Evolutionary conservation across 2,329 filamentous ascomycete genomes (phyloP), one percentile per base, ranked within the genome.

Genomic region (Botryotinia calthae): DNA sequence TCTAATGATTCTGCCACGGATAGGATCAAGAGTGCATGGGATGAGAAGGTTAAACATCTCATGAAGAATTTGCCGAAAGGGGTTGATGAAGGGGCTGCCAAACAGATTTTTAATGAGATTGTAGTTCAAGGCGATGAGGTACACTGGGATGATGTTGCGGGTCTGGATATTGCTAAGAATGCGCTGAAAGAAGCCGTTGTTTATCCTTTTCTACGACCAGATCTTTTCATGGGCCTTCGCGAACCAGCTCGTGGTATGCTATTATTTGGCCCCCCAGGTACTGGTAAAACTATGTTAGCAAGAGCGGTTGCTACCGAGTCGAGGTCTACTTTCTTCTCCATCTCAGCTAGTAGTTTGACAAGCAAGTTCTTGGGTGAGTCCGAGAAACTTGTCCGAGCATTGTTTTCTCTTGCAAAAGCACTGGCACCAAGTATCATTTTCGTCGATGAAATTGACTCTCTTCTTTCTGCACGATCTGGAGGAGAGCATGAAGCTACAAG

Each of bases 241-340:
- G 96, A 99, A 80, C 96, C 96, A 31, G 95, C 96, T 22, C 87
- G 94, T 73, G 96, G 96, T 9, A 98, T 99, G 93, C 86, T 99
- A 1, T 86, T 99, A 1, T 99, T 99, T 80, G 96, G 96, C 0
- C 96, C 96, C 1, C 96, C 96, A 0, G 96, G 96, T n/a, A 99
- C 96, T 0, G 96, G 96, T 70, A 99, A 99, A 82, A 99, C 96
- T 0, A 99, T 99, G 96, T 85, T 99, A 54, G 96, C 96, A 16
- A 89, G 96, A 76, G 94, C 94, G 14, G 95, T 98, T 0, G 96
- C 96, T 1, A 98, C 96, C 0, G 96, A 99, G 82, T 97, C 93
- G 2, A 92, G 90, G 78, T 97, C 94, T 18, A 97, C 97, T 0
- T 99, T 98, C 83, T 98, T 99, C 83, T 97, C 95, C 22, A 97